phyloP scores from a whole-genome alignment of 2,329 filamentous ascomycete genomes.

The Beauveria pseudobassiana region DNA sequence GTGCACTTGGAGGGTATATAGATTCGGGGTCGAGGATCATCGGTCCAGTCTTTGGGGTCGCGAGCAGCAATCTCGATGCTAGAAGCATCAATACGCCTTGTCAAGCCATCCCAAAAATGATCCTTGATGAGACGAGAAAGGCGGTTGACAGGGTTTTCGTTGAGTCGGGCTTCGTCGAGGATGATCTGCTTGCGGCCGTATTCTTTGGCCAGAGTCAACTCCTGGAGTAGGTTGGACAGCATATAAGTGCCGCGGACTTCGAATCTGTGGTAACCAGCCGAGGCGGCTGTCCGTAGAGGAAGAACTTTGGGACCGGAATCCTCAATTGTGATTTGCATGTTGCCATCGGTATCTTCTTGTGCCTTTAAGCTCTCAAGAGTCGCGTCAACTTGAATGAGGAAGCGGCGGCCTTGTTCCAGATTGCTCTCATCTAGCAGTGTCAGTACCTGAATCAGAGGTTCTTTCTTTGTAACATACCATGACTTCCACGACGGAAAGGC shows the following conservation, averaged over 20 bases:
- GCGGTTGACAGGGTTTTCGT: slow-evolving; percentile 89
- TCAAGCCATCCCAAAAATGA: slow-evolving; percentile 89
- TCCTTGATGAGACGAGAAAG: slow-evolving; percentile 79
- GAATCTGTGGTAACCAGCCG: slow-evolving; percentile 78
- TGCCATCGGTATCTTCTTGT: slow-evolving; percentile 87
- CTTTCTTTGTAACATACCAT: slow-evolving; percentile 34
- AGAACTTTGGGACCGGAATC: slow-evolving; percentile 89
- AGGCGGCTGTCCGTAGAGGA: slow-evolving; percentile 75
- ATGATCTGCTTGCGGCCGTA: slow-evolving; percentile 85
- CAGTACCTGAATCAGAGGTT: background rate
- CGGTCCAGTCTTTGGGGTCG: slow-evolving; percentile 94
- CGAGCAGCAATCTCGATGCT: slow-evolving; percentile 78
- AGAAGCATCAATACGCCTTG: slow-evolving; percentile 80
- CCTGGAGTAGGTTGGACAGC: slow-evolving; percentile 92
- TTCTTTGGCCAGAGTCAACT: slow-evolving; percentile 86
- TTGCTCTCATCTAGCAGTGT: slow-evolving; percentile 59
- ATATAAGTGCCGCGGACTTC: slow-evolving; percentile 95
- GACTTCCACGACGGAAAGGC: slow-evolving; percentile 51
- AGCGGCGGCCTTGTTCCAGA: slow-evolving; percentile 60
- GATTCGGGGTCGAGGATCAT: slow-evolving; percentile 80
- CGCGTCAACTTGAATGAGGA: slow-evolving; percentile 77
- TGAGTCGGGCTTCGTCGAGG: slow-evolving; percentile 82
- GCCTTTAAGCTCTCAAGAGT: slow-evolving; percentile 72
- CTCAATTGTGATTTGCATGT: slow-evolving; percentile 97
- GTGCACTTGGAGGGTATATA: slow-evolving; percentile 82